These are phyloP conservation scores for Lecanosticta acicola DNA, from an alignment of 2,329 filamentous ascomycete genomes.

Conservation along the genomic window DNA sequence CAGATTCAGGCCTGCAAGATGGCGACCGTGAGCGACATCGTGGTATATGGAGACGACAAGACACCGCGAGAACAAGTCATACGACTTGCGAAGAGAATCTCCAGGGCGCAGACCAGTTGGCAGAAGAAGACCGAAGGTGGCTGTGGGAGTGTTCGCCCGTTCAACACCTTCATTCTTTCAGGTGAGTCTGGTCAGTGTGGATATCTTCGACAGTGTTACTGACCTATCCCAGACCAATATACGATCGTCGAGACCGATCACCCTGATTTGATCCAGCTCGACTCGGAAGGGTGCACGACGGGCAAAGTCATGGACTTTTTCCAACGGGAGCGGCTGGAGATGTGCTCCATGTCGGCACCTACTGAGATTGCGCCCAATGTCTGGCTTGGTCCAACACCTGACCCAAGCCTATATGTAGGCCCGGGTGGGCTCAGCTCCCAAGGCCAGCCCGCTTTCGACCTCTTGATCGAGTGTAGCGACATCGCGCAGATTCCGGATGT, in stretches of 20 bases:
- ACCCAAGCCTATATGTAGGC: conserved; percentile 49
- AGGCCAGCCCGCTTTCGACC: conserved; percentile 54
- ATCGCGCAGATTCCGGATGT: conserved; percentile 69
- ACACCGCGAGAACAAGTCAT: conserved; percentile 58
- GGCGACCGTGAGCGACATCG: conserved; percentile 81
- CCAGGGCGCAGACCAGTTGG: conserved; percentile 72
- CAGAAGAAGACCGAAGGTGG: conserved; percentile 56
- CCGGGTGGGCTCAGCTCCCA: conserved; percentile 35
- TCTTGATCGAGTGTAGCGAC: conserved; percentile 86
- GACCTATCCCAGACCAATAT: conserved; percentile 54
- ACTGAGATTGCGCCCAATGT: conserved; percentile 87
- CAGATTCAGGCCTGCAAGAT: conserved; percentile 90
- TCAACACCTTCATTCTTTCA: conserved; percentile 77
- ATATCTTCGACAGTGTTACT: conserved; percentile 21
- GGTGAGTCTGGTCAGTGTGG: conserved; percentile 38
- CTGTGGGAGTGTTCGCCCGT: conserved; percentile 46
- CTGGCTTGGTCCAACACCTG: conserved; percentile 82
- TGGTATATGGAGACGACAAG: conserved; percentile 77
- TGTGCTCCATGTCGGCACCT: conserved; percentile 86
- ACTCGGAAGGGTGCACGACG: conserved; percentile 65
- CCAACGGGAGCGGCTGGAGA: conserved; percentile 81
- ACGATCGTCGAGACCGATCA: conserved; percentile 64
- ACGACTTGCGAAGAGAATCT: conserved; percentile 58
- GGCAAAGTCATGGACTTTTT: conserved; percentile 82
- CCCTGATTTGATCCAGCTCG: conserved; percentile 66